Evolutionary conservation across 768 basidiomycete genomes (phyloP).

Genomic region (Lactarius akahatsu): DNA sequence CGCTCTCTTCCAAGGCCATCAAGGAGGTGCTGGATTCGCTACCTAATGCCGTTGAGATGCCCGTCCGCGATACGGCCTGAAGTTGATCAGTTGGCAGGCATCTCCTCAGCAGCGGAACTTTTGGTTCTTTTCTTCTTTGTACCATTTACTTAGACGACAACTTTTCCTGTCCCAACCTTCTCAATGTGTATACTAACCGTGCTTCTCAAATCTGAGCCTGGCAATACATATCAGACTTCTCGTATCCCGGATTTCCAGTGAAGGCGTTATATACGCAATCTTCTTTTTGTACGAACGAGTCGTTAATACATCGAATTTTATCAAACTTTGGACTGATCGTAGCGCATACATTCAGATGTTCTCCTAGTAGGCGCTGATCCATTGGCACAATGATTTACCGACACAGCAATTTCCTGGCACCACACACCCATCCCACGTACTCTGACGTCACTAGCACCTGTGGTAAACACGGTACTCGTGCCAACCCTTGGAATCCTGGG

Average conservation of each 20-base stretch:
- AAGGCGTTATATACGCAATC: not conserved
- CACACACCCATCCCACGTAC: not conserved
- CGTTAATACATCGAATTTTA: not conserved
- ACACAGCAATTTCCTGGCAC: not conserved
- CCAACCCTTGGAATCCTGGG: not conserved
- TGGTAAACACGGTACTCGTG: not conserved
- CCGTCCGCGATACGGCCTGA: constrained; percentile 15
- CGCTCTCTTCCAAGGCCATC: constrained; percentile 53
- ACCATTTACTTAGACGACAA: not conserved
- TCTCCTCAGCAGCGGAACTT: not conserved
- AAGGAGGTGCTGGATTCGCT: constrained; percentile 53
- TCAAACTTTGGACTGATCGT: not conserved
- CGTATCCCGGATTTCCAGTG: not conserved
- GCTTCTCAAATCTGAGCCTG: not conserved
- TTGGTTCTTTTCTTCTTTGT: not conserved
- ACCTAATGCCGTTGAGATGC: constrained; percentile 39
- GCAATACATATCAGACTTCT: not conserved
- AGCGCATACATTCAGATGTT: not conserved
- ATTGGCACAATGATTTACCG: not conserved
- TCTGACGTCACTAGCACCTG: not conserved
- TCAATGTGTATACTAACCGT: not conserved
- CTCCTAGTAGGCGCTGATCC: not conserved
- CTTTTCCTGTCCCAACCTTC: not conserved
- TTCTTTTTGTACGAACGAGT: not conserved
- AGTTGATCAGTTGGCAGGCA: not conserved